These are phyloP conservation scores for Pulveroboletus ravenelii DNA, from an alignment of 768 basidiomycete species.

Conservation along the genomic window DNA sequence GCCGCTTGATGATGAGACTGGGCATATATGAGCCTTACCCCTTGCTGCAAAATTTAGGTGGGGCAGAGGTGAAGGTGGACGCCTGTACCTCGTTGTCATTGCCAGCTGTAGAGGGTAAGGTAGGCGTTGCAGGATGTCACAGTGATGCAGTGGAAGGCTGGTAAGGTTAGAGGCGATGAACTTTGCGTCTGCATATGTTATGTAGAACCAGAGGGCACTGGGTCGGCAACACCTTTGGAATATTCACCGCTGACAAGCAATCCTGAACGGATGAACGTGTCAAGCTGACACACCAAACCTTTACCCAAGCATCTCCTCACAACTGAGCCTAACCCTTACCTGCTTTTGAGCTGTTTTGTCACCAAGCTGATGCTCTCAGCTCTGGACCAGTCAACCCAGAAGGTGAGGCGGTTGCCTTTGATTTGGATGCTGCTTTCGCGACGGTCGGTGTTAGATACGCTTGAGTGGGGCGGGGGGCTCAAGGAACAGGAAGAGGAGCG, in stretches of 20 bases:
- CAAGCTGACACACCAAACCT: not conserved
- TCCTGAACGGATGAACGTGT: not conserved
- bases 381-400: too few relatives aligned
- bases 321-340: not conserved
- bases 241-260: too few relatives aligned
- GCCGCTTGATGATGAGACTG: conserved; percentile 6
- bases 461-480: too few relatives aligned
- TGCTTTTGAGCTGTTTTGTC: too few relatives aligned
- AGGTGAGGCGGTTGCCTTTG: too few relatives aligned
- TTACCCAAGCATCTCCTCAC: not conserved
- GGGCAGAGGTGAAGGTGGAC: conserved; percentile 66
- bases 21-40: conserved; percentile 65
- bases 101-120: conserved; percentile 14
- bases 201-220: conserved; percentile 15
- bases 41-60: conserved; percentile 66
- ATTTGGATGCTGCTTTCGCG: too few relatives aligned
- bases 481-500: too few relatives aligned
- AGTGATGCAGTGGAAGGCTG: not conserved
- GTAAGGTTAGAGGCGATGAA: not conserved
- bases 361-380: not conserved
- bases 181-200: conserved; percentile 23
- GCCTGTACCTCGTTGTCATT: conserved; percentile 55
- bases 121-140: conserved; percentile 24
- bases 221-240: not conserved
- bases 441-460: too few relatives aligned